Evolutionary conservation across 2,329 filamentous ascomycete species (phyloP), one percentile per base, ranked within the genome.

Genomic region (Aquanectria penicillioides): DNA sequence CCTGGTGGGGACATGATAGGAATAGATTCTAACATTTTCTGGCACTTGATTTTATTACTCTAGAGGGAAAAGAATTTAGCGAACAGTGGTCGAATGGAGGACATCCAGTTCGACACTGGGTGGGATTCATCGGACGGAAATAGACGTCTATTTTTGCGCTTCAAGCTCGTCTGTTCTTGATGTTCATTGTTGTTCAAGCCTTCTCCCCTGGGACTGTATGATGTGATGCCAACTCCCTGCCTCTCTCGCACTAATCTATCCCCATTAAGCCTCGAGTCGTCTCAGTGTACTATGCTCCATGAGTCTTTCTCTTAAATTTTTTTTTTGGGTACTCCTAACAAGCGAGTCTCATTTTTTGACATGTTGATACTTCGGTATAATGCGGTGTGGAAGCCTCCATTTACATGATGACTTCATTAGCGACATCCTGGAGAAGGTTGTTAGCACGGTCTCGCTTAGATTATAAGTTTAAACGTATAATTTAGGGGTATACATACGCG

Each of bases 361-460:
- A 54, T 31, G 11, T 46, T 33, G 12, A 29, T 38, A n/a, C 13
- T 40, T 38, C 23, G 29, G 17, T 48, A 47, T 58, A 23, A 46
- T 43, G 40, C 34, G 11, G 23, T 37, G 23, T 29, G 25, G 29
- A 23, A 25, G 28, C 29, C 34, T 44, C 36, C 13, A 17, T 46
- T 64, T 86, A 97, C 94, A 97, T 97, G 76, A 97, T 97, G 72
- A 97, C 92, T 75, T 90, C 87, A 71, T 94, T 94, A 62, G 87
- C 78, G 58, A 97, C 93, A 76, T 97, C 93, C 90, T 93, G 65
- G 22, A n/a, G 13, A n/a, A 36, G 11, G 51, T 57, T 54, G 63
- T 78, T 75, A 72, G 66, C 47, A 55, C n/a, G 22, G 4, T 20
- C 8, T 10, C 10, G 29, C 29, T n/a, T 17, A 26, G n/a, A 7